These are phyloP conservation scores for Microthlaspi erraticum DNA, from an alignment of 345 rosid genomes.

Conservation along the genomic window DNA sequence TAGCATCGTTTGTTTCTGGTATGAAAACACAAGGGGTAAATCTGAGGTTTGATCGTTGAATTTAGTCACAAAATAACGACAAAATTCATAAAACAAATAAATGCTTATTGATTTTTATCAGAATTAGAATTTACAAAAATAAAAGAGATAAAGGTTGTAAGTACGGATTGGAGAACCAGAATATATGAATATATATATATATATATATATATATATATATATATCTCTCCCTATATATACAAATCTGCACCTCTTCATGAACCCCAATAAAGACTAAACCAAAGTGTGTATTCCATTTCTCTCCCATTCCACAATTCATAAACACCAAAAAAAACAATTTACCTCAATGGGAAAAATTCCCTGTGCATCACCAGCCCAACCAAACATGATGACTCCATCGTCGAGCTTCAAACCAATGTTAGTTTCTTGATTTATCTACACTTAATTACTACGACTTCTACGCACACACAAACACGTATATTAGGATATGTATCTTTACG, in stretches of 20 bases:
- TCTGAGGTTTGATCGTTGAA: neutral
- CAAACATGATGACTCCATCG: slow-evolving; percentile 37
- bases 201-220: neutral
- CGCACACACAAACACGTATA: neutral
- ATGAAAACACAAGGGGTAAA: neutral
- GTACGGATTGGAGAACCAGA: slow-evolving; percentile 12
- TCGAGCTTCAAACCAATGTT: slow-evolving; percentile 39
- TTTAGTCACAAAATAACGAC: neutral
- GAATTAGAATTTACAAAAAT: neutral
- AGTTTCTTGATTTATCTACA: slow-evolving; percentile 9
- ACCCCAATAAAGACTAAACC: slow-evolving; percentile 13
- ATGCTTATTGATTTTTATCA: neutral
- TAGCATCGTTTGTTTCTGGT: neutral
- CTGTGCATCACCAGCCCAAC: slow-evolving; percentile 26
- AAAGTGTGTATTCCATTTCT: slow-evolving; percentile 21
- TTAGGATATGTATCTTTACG: neutral
- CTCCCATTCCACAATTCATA: slow-evolving; percentile 10
- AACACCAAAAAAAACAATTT: neutral
- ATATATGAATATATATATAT: neutral
- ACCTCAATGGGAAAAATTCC: slow-evolving; percentile 18
- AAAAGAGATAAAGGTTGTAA: neutral
- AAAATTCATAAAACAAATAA: neutral
- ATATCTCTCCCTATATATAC: too few relatives aligned
- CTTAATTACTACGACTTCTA: neutral
- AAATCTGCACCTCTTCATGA: slow-evolving; percentile 12